Evolutionary conservation across 108 stramenopile genomes (phyloP), one percentile per base, ranked within the genome.

Genomic region (Pseudonitzschia delicatissima): DNA sequence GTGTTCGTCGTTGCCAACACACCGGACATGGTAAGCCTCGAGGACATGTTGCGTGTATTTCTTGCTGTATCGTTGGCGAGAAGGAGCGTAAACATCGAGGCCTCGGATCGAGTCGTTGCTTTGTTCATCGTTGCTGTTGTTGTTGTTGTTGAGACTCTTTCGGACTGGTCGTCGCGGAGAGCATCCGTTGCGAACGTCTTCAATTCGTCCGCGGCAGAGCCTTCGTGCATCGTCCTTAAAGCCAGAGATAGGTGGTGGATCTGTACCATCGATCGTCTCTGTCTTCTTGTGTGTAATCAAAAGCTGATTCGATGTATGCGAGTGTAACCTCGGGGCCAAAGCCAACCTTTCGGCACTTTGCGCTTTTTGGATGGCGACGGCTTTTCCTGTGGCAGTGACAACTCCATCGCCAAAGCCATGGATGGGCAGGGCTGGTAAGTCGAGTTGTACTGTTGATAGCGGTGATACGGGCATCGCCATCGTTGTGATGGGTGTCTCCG

Each of bases 51-150:
- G 21, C 26, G 68, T 60, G 34, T 62, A 68, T 40, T 67, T 47
- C 27, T 50, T 64, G 39, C 55, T 49, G 9, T 48, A n/a, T 39
- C 36, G n/a, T 68, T 67, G 47, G 13, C 73, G 59, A 2, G 55
- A 9, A 6, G 66, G 66, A 45, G 53, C 57, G 32, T 68, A 74
- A n/a, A 62, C 59, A 15, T 60, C 73, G 61, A 74, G 62, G 4
- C 73, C 73, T 44, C 73, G 33, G n/a, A 44, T 47, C 1, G 66
- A 63, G 6, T 67, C 73, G 5, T 44, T 7, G 42, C 42, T 44
- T 3, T 7, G 13, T 2, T 6, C 42, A 26, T 26, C 23, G 27
- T 23, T 23, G 23, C 2, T 51, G 23, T 51, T 26, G 27, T 11
- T 26, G 11, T 2, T 26, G 27, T 32, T 15, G 8, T 27, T 31